A percentile compares a stretch with the other conserved stretches of the same genome.
These are phyloP conservation scores for Gastrodia elata DNA, from an alignment of 106 monocot genomes.

Conservation along the genomic window DNA sequence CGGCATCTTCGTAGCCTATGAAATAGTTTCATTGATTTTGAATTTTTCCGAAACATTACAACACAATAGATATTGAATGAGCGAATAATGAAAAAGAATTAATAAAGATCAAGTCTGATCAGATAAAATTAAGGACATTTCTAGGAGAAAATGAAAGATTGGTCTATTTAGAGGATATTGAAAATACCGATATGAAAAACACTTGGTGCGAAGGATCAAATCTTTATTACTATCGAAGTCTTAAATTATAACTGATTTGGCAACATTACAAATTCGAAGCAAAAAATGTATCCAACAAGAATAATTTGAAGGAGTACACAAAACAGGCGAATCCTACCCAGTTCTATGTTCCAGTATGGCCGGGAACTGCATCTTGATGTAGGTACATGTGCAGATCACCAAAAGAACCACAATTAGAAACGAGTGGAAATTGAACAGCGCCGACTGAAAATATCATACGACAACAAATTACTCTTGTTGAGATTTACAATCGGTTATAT, in stretches of 20 bases:
- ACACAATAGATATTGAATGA: background rate
- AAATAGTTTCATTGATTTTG: constrained; percentile 7
- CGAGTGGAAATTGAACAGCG: constrained; percentile 96
- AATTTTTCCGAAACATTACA: constrained; percentile 14
- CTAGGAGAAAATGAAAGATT: background rate
- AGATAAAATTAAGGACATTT: background rate
- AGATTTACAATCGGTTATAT: background rate
- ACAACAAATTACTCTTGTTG: background rate
- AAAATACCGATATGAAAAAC: too few species aligned
- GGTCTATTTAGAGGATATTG: too few species aligned
- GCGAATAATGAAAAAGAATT: background rate
- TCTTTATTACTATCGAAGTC: too few species aligned
- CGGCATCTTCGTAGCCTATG: constrained; percentile 11
- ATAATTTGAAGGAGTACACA: background rate
- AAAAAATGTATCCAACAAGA: background rate
- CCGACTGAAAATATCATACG: constrained; percentile 44
- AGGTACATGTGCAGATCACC: constrained; percentile 91
- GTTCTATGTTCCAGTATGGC: constrained; percentile 73
- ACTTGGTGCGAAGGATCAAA: too few species aligned
- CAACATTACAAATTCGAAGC: background rate
- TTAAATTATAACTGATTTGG: background rate
- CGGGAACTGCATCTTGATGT: constrained; percentile 98
- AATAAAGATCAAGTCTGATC: background rate
- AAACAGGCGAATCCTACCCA: constrained; percentile 30
- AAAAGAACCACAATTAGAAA: constrained; percentile 95